These are phyloP conservation scores for Starmerella kuoi DNA, from an alignment of 805 yeast species.

Conservation along the genomic window DNA sequence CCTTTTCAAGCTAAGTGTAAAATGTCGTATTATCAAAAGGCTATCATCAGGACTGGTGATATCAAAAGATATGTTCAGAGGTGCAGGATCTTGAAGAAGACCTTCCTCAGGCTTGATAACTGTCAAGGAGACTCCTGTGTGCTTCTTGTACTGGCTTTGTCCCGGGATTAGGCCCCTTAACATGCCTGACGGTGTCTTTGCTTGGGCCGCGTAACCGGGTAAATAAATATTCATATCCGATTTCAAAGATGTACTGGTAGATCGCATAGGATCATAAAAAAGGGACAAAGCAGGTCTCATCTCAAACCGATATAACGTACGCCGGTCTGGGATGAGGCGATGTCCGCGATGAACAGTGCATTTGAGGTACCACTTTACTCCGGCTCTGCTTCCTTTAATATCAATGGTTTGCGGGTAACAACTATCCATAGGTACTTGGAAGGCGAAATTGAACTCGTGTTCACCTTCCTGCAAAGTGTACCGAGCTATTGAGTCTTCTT, in stretches of 20 bases:
- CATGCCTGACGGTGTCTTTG: conserved; percentile 13
- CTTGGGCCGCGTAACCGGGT: conserved; percentile 15
- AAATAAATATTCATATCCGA: conserved; percentile 3
- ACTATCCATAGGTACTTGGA: conserved; percentile 15
- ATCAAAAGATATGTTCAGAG: conserved; percentile 5
- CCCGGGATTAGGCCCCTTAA: conserved; percentile 15
- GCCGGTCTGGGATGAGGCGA: conserved; percentile 4
- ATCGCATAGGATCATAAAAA: neutral
- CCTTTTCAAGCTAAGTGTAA: conserved; percentile 12
- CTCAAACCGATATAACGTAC: conserved; percentile 8
- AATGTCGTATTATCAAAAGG: conserved; percentile 6
- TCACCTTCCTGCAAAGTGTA: conserved; percentile 16
- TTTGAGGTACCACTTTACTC: conserved; percentile 19
- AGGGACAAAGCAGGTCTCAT: conserved; percentile 12
- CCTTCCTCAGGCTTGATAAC: conserved; percentile 14
- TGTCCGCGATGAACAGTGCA: conserved; percentile 17
- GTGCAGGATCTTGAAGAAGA: conserved; percentile 12
- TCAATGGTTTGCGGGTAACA: conserved; percentile 14
- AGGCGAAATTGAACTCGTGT: conserved; percentile 16
- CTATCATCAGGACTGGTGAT: conserved; percentile 6
- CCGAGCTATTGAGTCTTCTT: conserved; percentile 1
- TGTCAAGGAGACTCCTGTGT: conserved; percentile 3
- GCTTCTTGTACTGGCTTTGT: conserved; percentile 4
- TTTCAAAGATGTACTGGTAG: neutral
- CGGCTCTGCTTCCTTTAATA: conserved; percentile 10